Base-by-base conservation (phyloP, 1,284 basidiomycete genomes). In the Vanrija sp. region DNA sequence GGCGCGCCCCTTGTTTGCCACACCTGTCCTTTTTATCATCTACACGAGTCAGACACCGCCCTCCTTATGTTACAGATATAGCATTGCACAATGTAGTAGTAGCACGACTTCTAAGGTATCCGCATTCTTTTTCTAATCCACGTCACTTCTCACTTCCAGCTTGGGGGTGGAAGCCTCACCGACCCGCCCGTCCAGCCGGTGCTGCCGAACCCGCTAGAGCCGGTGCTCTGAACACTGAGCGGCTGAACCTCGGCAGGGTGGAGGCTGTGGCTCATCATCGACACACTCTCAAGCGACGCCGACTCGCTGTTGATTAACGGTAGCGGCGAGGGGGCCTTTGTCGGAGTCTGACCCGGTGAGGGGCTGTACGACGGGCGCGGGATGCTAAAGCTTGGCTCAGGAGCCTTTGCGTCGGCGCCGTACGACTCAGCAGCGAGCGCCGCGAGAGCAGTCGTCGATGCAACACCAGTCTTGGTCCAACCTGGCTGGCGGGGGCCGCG, bases 141-240 rank as follows among this genome's bases (percentile, higher is more conserved):
- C 39, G 14, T 9, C 6, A 8, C n/a, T 6, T 42, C 7, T n/a
- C 40, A 21, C 40, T 42, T 42, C 7, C n/a, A 42, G n/a, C 21
- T 21, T 12, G 16, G 40, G n/a, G n/a, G 10, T 3, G 52, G 52
- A 28, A 54, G 38, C 16, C 52, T 39, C 52, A 46, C 18, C n/a
- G 34, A 16, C 14, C 52, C 51, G 26, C 45, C 46, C 6, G 42
- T 45, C 52, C 52, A 54, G 34, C 46, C 46, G 3, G 46, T 44
- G 23, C 16, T 54, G n/a, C 52, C 52, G 15, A 54, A 54, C 18
- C 49, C 46, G 16, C n/a, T 42, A 16, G 52, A 49, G n/a, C 46
- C 52, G 28, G 46, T 43, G 40, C n/a, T 42, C 40, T 18, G n/a
- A 2, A 15, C 34, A 34, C 34, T 34, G 14, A 34, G 34, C 12